phyloP scores from a whole-genome alignment of 1,139 yeast species.

The Yamadazyma oceani region DNA sequence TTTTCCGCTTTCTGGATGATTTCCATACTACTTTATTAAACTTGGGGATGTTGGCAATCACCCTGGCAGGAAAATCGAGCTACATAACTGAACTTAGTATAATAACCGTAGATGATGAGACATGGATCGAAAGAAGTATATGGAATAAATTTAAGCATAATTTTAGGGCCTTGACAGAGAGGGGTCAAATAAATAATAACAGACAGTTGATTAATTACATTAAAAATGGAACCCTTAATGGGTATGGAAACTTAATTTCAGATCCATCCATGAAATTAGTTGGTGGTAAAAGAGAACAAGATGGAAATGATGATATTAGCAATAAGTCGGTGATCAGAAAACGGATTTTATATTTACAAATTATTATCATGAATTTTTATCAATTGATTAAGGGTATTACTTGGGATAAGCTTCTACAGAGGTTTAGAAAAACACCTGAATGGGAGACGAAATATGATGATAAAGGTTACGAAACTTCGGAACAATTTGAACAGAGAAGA shows the following conservation, averaged over 20 bases:
- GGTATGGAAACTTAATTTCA: constrained; percentile 35
- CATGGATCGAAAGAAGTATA: constrained; percentile 55
- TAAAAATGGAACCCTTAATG: constrained; percentile 20
- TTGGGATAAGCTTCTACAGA: constrained; percentile 10
- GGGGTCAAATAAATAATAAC: background rate
- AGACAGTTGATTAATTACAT: constrained; percentile 16
- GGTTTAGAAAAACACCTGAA: background rate
- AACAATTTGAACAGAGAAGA: constrained; percentile 23
- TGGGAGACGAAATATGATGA: constrained; percentile 6
- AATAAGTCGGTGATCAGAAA: constrained; percentile 23
- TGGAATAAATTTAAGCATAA: constrained; percentile 21
- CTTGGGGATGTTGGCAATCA: constrained; percentile 61
- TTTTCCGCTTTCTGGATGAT: constrained; percentile 51
- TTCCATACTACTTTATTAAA: constrained; percentile 62
- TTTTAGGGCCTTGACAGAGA: constrained; percentile 5
- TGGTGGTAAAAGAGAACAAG: constrained; percentile 15
- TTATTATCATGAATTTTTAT: constrained; percentile 20
- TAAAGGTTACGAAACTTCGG: constrained; percentile 19
- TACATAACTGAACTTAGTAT: constrained; percentile 60
- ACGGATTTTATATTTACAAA: constrained; percentile 21
- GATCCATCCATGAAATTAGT: constrained; percentile 31
- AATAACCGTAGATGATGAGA: constrained; percentile 48
- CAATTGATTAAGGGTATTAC: constrained; percentile 28
- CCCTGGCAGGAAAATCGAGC: constrained; percentile 65
- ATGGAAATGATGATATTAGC: constrained; percentile 9